Conservation (phyloP, 306 rosid genomes). For the Prunus salicina region DNA sequence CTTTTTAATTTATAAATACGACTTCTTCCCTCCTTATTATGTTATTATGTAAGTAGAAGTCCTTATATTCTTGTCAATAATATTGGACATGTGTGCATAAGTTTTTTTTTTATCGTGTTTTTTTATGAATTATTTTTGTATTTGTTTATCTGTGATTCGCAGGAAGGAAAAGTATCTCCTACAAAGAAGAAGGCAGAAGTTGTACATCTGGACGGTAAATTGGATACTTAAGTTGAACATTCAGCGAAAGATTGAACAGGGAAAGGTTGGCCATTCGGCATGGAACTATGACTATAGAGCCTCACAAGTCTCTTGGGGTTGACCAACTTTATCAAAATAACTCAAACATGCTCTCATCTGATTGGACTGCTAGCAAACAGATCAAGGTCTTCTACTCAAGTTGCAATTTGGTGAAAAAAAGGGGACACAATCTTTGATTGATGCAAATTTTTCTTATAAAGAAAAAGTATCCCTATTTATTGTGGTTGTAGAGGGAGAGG, state of each 20-base stretch:
- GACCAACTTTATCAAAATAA: neutral
- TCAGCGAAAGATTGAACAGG: neutral
- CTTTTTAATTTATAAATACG: too few relatives aligned
- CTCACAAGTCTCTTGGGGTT: neutral
- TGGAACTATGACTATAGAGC: neutral
- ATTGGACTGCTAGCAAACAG: neutral
- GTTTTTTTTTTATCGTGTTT: too few relatives aligned
- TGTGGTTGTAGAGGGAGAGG: slow-evolving; percentile 1
- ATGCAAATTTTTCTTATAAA: neutral
- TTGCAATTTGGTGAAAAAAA: neutral
- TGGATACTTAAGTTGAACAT: neutral
- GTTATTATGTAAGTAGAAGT: too few relatives aligned
- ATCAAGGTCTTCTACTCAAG: neutral
- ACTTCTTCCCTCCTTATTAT: too few relatives aligned
- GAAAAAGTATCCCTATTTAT: neutral
- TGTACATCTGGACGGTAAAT: too few relatives aligned
- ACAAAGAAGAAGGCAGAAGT: too few relatives aligned
- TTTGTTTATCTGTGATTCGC: too few relatives aligned
- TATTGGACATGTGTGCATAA: too few relatives aligned
- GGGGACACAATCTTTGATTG: neutral
- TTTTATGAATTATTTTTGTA: too few relatives aligned
- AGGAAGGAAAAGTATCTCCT: fast-evolving
- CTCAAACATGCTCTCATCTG: too few relatives aligned
- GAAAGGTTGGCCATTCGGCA: too few relatives aligned
- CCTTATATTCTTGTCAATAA: too few relatives aligned